Base-by-base conservation (phyloP, 176 grass and related monocot species). In the Bromus sterilis region DNA sequence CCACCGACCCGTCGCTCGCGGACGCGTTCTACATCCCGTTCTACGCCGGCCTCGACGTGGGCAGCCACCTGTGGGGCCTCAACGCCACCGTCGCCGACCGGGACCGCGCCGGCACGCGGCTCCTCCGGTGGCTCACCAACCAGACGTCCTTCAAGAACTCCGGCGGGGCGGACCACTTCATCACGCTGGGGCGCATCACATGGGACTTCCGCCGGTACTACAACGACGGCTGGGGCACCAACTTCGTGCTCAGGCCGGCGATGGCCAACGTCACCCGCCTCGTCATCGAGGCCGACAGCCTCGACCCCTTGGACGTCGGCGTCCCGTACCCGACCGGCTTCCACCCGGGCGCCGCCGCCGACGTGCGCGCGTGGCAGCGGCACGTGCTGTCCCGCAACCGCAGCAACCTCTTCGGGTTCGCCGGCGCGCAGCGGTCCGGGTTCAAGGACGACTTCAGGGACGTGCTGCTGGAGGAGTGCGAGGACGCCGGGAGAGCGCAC, bases 271-370 rank as follows among this genome's bases (percentile, higher is more conserved):
- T 93, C 55, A 98, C 95, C 30, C 95, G 95, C 36, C 84, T 98
- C 74, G 55, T 74, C 41, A 93, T 98, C 81, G 95, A 98, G 81
- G 77, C 75, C 24, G 82, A 89, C 71, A 51, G 75, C 1, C 29
- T 44, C 42, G 95, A 98, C 23, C 57, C 74, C 7, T 79, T 83
- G 81, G 95, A 98, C 35, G 83, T 94, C 41, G 92, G 78, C 14
- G 80, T 98, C 8, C 95, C 95, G 10, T 98, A 98, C 75, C 95
- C 95, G 28, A 98, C 88, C 0, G 75, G 90, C 2, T 98, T 98
- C 87, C 95, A 98, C 82, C 95, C 95, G 0, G 83, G 84, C 32
- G 31, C 82, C 29, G 57, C 77, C 39, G 70, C 80, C 57, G 86
- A 94, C 44, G 88, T 98, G 34, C 80, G 83, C 58, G 56, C 80